Percentiles rank a stretch among this genome's conserved stretches.
phyloP scores from a whole-genome alignment of 495 filamentous ascomycete genomes.

The Xylaria palmicola region DNA sequence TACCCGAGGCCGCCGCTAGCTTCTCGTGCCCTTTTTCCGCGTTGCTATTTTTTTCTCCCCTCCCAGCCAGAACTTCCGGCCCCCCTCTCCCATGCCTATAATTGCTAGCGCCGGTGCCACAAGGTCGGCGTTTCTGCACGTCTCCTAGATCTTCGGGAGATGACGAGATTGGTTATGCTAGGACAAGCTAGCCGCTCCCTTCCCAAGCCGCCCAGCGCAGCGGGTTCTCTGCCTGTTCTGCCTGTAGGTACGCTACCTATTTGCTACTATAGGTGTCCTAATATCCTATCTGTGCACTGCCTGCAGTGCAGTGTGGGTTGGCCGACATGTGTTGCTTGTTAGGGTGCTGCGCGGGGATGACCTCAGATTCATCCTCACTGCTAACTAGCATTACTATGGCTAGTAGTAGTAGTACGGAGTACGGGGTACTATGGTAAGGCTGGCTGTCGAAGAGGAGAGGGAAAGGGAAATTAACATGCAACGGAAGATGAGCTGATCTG shows the following conservation, averaged over 20 bases:
- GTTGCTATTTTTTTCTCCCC: background rate
- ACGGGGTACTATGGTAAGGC: too few species aligned
- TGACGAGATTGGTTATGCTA: slow-evolving; percentile 31
- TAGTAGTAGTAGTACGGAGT: too few species aligned
- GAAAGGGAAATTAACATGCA: background rate
- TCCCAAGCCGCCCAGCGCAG: background rate
- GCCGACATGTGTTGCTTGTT: too few species aligned
- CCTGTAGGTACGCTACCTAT: too few species aligned
- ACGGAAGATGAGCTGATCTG: slow-evolving; percentile 10
- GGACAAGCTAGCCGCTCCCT: background rate
- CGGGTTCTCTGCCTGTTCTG: background rate
- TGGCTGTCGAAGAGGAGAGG: background rate
- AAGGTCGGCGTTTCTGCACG: slow-evolving; percentile 34
- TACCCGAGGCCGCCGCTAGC: background rate
- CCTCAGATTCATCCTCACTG: background rate
- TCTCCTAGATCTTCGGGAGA: slow-evolving; percentile 35
- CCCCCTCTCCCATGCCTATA: slow-evolving; percentile 13
- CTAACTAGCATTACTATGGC: too few species aligned
- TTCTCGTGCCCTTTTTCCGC: background rate
- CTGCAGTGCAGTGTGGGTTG: too few species aligned
- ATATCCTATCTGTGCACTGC: too few species aligned
- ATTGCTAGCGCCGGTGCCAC: slow-evolving; percentile 31
- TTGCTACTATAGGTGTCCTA: too few species aligned
- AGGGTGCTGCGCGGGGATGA: background rate
- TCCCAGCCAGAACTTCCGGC: background rate